Conservation (phyloP, 1,284 basidiomycete species). For the Athelia sp. region DNA sequence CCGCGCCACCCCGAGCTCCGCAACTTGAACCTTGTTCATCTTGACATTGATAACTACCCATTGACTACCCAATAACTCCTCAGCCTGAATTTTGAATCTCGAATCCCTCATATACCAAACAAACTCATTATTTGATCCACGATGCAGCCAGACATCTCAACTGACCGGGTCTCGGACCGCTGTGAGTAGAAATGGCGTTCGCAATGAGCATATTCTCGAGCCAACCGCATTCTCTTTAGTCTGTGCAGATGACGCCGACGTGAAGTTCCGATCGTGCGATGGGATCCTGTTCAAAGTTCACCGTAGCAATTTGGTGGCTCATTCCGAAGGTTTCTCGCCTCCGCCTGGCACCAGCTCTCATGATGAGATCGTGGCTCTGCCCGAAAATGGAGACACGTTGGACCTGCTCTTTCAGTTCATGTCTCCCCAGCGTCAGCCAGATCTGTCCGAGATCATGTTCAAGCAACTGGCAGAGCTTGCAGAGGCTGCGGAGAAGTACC, state of each 20-base stretch:
- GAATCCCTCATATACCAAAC: too few relatives aligned
- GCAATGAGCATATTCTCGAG: too few relatives aligned
- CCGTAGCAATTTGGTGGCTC: conserved; percentile 19
- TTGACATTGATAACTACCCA: too few relatives aligned
- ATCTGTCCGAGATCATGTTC: conserved; percentile 7
- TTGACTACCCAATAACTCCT: too few relatives aligned
- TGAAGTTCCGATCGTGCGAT: conserved; percentile 22
- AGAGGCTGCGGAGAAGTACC: conserved; percentile 17
- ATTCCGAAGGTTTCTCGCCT: conserved; percentile 20
- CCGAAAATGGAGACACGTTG: conserved; percentile 8
- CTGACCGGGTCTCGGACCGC: too few relatives aligned
- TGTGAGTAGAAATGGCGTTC: too few relatives aligned
- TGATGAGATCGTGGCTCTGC: conserved; percentile 4
- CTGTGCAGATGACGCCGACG: conserved; percentile 16
- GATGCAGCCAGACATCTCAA: too few relatives aligned
- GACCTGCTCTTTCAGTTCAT: conserved; percentile 13
- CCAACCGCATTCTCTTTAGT: too few relatives aligned
- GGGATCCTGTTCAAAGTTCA: conserved; percentile 21
- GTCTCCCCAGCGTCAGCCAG: conserved; percentile 8
- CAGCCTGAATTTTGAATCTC: too few relatives aligned
- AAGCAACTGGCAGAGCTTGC: conserved; percentile 4
- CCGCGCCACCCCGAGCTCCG: too few relatives aligned
- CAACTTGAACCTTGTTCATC: too few relatives aligned
- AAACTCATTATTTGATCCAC: too few relatives aligned
- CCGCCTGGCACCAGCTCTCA: background rate